Evolutionary conservation across 139 green algal genomes (phyloP).

Genomic region (Cymbomonas tetramitiformis): DNA sequence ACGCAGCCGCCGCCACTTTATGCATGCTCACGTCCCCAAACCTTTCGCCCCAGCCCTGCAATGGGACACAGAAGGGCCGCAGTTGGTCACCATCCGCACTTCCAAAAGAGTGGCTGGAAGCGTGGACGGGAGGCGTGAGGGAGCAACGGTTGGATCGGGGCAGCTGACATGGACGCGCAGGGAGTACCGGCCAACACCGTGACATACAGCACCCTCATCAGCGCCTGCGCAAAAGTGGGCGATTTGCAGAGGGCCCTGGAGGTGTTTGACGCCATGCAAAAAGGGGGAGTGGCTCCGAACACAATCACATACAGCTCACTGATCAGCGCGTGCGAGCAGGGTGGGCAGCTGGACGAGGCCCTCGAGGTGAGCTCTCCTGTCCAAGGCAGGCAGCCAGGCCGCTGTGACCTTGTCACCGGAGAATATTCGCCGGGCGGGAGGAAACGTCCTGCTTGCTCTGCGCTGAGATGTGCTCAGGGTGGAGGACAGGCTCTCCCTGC

Average conservation of each 20-base stretch:
- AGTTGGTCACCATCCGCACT: conserved; percentile 28
- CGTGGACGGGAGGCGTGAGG: conserved; percentile 1
- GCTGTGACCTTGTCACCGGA: too few relatives aligned
- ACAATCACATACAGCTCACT: not conserved
- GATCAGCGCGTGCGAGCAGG: conserved; percentile 11
- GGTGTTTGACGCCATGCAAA: conserved; percentile 5
- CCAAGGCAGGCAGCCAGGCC: too few relatives aligned
- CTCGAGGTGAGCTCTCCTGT: too few relatives aligned
- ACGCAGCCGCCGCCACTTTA: too few relatives aligned
- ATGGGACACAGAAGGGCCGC: conserved; percentile 4
- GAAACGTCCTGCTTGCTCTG: too few relatives aligned
- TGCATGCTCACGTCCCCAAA: too few relatives aligned
- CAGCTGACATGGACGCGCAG: conserved; percentile 6
- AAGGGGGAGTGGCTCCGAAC: not conserved
- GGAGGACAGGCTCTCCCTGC: too few relatives aligned
- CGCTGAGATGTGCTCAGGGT: too few relatives aligned
- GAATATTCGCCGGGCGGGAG: too few relatives aligned
- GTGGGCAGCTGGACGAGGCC: not conserved
- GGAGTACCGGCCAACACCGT: conserved; percentile 24
- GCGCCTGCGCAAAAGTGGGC: conserved; percentile 13
- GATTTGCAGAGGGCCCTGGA: conserved; percentile 2
- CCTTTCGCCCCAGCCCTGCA: too few relatives aligned
- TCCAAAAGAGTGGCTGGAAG: conserved; percentile 23
- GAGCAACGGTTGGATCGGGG: conserved; percentile 1
- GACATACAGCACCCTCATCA: conserved; percentile 32